These are phyloP conservation scores for Darksidea phi DNA, from an alignment of 495 filamentous ascomycete genomes.

Conservation along the genomic window DNA sequence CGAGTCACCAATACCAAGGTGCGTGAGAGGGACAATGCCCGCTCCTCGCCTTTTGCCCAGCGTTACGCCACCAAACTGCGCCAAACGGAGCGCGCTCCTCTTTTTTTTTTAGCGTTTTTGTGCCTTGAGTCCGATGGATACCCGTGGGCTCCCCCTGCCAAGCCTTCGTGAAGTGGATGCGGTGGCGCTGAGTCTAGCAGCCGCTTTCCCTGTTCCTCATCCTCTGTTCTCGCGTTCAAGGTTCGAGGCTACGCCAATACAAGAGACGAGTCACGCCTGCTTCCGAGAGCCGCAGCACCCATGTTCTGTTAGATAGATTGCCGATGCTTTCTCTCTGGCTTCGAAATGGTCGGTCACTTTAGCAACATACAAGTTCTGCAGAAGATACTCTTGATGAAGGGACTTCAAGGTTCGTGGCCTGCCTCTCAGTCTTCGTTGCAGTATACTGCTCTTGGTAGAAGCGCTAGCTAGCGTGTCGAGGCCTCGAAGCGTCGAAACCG, in stretches of 20 bases:
- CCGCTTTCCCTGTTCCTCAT: constrained; percentile 32
- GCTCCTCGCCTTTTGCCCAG: too few relatives aligned
- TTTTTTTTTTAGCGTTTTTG: constrained; percentile 4
- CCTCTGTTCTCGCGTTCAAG: constrained; percentile 23
- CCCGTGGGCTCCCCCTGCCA: constrained; percentile 24
- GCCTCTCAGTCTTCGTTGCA: too few relatives aligned
- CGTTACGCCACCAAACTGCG: not conserved
- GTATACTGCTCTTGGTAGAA: too few relatives aligned
- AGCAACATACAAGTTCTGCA: too few relatives aligned
- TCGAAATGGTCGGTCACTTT: too few relatives aligned
- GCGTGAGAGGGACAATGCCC: too few relatives aligned
- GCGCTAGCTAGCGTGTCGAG: not conserved
- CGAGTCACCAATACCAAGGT: constrained; percentile 15
- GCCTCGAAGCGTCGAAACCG: constrained; percentile 2
- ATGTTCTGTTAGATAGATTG: not conserved
- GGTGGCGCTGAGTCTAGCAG: constrained; percentile 8
- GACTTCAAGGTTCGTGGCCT: too few relatives aligned
- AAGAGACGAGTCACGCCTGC: constrained; percentile 15
- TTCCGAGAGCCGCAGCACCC: not conserved
- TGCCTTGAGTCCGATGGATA: not conserved
- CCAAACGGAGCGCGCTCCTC: not conserved
- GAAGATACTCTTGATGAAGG: too few relatives aligned
- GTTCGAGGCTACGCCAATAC: not conserved
- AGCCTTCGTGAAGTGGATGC: constrained; percentile 6
- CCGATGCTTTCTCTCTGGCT: too few relatives aligned